phyloP scores from a whole-genome alignment of 345 rosid species.

The Barbarea vulgaris region DNA sequence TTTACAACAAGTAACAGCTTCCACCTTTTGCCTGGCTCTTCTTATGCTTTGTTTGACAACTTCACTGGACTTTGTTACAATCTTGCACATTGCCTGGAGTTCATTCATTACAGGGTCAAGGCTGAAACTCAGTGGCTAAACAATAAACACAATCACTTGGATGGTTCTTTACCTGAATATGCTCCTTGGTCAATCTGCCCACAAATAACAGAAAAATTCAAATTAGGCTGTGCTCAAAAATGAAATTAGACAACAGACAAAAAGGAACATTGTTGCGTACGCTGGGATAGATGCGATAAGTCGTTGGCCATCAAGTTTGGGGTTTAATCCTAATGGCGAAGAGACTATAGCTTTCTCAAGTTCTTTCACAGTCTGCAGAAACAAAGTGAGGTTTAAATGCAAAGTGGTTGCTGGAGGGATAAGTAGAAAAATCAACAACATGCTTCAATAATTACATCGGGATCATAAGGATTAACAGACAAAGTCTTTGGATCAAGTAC shows the following conservation, averaged over 20 bases:
- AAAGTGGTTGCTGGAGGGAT: background rate
- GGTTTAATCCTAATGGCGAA: slow-evolving; percentile 91
- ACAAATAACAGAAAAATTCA: slow-evolving; percentile 13
- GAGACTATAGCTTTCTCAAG: slow-evolving; percentile 85
- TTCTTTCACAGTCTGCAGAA: slow-evolving; percentile 72
- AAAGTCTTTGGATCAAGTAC: slow-evolving; percentile 85
- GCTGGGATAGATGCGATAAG: slow-evolving; percentile 83
- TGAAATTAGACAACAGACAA: slow-evolving; percentile 19
- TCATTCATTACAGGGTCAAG: slow-evolving; percentile 5
- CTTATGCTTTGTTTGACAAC: slow-evolving; percentile 91
- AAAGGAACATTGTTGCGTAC: slow-evolving; percentile 44
- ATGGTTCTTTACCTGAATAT: slow-evolving; percentile 65
- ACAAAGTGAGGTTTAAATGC: background rate
- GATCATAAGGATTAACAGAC: slow-evolving; percentile 92
- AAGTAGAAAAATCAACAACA: background rate
- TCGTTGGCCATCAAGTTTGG: slow-evolving; percentile 75
- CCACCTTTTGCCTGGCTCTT: slow-evolving; percentile 90
- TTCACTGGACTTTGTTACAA: slow-evolving; percentile 83
- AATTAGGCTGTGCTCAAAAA: background rate
- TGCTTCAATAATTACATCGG: slow-evolving; percentile 51
- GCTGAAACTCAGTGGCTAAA: background rate
- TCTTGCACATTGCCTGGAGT: slow-evolving; percentile 82
- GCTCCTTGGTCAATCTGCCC: slow-evolving; percentile 94
- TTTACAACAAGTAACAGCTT: background rate
- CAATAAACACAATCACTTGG: background rate